Conservation (phyloP, 148 eudicot species). For the Oxyria digyna region DNA sequence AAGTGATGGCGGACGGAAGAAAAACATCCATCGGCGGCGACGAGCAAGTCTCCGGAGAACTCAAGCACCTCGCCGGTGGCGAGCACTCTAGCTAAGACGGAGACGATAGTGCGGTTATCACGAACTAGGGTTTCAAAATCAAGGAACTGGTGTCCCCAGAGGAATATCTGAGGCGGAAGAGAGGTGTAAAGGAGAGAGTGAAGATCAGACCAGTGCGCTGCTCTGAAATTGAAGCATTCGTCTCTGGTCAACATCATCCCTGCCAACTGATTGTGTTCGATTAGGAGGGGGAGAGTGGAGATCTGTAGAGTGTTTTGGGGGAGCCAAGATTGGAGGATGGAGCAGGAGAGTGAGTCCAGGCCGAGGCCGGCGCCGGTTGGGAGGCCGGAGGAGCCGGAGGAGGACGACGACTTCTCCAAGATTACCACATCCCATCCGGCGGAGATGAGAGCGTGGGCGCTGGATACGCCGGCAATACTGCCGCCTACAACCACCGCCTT, state of each 20-base stretch:
- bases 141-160: conserved; percentile 57
- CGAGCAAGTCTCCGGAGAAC: conserved; percentile 46
- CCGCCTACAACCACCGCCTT: conserved; percentile 83
- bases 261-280: too few species aligned
- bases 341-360: conserved; percentile 37
- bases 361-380: conserved; percentile 87
- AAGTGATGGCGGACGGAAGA: conserved; percentile 51
- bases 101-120: conserved; percentile 32
- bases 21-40: conserved; percentile 88
- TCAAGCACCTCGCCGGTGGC: conserved; percentile 33
- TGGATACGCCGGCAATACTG: conserved; percentile 61
- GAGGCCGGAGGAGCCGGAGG: conserved; percentile 43
- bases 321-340: conserved; percentile 46
- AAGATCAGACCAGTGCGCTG: conserved; percentile 78
- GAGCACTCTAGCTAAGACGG: conserved; percentile 31
- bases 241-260: conserved; percentile 44
- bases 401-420: conserved; percentile 48
- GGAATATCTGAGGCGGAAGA: conserved; percentile 32
- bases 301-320: conserved; percentile 16
- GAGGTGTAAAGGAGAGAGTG: conserved; percentile 44
- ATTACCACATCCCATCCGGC: conserved; percentile 78
- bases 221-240: conserved; percentile 57
- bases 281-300: conserved; percentile 39
- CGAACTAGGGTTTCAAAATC: conserved; percentile 24
- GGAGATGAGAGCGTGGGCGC: conserved; percentile 49